These are phyloP conservation scores for Penicillium dipodomyicola DNA, from an alignment of 495 filamentous ascomycete species.

Conservation along the genomic window DNA sequence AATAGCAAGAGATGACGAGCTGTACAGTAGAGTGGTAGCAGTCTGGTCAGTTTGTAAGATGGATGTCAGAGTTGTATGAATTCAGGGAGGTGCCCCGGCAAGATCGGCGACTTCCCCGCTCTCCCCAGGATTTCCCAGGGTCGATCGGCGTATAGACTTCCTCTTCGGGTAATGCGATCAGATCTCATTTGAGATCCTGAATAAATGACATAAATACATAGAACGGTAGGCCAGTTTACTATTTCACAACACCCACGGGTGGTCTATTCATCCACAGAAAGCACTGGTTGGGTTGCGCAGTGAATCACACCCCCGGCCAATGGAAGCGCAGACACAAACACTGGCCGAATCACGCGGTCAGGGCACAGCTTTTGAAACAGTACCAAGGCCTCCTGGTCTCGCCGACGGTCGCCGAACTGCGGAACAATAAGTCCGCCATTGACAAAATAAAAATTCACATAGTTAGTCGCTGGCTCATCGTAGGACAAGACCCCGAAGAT, in stretches of 20 bases:
- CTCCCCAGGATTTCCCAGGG: constrained; percentile 13
- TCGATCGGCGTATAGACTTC: constrained; percentile 7
- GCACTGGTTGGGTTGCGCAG: constrained; percentile 24
- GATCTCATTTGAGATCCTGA: neutral
- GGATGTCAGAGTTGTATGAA: constrained; percentile 2
- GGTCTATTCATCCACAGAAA: neutral
- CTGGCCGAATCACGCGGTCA: constrained; percentile 10
- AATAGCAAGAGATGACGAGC: neutral
- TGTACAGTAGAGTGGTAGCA: neutral
- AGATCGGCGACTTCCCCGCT: constrained; percentile 20
- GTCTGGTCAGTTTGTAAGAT: neutral
- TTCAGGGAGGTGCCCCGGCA: neutral
- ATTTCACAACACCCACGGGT: neutral
- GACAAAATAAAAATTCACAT: constrained; percentile 31
- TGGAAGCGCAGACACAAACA: constrained; percentile 14
- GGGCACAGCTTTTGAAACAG: constrained; percentile 16
- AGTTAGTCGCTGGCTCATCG: constrained; percentile 20
- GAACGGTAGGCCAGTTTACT: too few species aligned
- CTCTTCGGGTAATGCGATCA: neutral
- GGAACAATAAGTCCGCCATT: constrained; percentile 28
- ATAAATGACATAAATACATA: too few species aligned
- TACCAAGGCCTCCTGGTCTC: constrained; percentile 18
- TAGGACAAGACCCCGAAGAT: constrained; percentile 1
- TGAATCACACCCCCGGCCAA: constrained; percentile 23
- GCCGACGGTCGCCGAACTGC: constrained; percentile 20